Base-by-base conservation (phyloP, 371 early-diverging fungal genomes). In the Saksenaea vasiformis region DNA sequence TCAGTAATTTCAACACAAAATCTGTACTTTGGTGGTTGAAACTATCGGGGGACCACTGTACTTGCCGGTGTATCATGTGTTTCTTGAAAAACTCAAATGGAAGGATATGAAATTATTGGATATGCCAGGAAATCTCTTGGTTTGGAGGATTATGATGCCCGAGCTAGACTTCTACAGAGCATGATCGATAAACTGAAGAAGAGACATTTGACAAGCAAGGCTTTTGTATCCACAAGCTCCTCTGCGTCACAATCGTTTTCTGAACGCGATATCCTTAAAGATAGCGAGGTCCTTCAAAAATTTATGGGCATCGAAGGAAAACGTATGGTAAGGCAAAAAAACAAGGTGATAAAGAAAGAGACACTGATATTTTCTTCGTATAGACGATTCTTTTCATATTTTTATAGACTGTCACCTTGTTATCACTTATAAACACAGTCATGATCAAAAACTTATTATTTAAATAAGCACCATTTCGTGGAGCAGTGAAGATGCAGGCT, bases 61-160 rank as follows among this genome's bases (percentile, higher is more conserved):
- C 19, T 57, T 57, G 57, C 57, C 57, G 36, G 37, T 36, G 10
- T 38, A 38, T 37, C 57, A 35, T 57, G 0, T 36, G 36, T 38
- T 57, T 37, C 5, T 38, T 57, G 57, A 37, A 57, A 31, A 57
- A 57, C 0, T 37, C 57, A 56, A 56, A 56, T 9, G 19, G 19
- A 56, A 35, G 57, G 36, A 56, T 56, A 56, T 35, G 57, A 35
- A 56, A 35, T 3, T 15, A 57, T 37, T 37, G 57, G 57, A n/a
- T 37, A 57, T 57, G 57, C 57, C 31, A 57, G 57, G 36, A 57
- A 57, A 57, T 57, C 57, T 36, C 1, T 37, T 57, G 57, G 57
- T 24, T 15, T 17, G 31, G 38, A 57, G 19, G 57, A 57, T 2
- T 57, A n/a, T 5, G 57, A 37, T 57, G 36, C 57, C 2, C 28